These are phyloP conservation scores for Pistacia vera DNA, from an alignment of 345 rosid species.

Conservation along the genomic window DNA sequence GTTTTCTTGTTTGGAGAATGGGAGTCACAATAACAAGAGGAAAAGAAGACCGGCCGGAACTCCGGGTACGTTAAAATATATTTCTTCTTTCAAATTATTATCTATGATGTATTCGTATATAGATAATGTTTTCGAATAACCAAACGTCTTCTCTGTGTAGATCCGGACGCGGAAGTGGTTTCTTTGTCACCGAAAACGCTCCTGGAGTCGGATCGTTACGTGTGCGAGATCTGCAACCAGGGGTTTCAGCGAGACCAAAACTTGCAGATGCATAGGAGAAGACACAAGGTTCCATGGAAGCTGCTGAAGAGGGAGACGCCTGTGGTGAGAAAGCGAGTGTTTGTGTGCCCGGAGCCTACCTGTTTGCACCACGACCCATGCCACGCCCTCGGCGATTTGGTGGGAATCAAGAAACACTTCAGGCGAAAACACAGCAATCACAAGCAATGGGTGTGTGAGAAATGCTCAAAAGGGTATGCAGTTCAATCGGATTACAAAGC, in stretches of 20 bases:
- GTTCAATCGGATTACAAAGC: constrained; percentile 98
- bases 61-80: constrained; percentile 52
- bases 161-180: constrained; percentile 97
- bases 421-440: constrained; percentile 85
- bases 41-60: constrained; percentile 90
- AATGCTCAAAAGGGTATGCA: constrained; percentile 93
- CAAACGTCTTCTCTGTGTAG: constrained; percentile 28
- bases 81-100: neutral
- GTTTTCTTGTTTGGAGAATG: constrained; percentile 43
- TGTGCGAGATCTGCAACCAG: constrained; percentile 98
- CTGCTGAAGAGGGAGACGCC: constrained; percentile 84
- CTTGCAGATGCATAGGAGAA: constrained; percentile 93
- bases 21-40: constrained; percentile 56
- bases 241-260: constrained; percentile 98
- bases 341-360: constrained; percentile 89
- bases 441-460: constrained; percentile 93
- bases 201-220: constrained; percentile 88
- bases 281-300: constrained; percentile 99
- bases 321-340: constrained; percentile 73
- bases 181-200: constrained; percentile 88
- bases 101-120: constrained; percentile 4
- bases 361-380: constrained; percentile 96
- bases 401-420: constrained; percentile 96
- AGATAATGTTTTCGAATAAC: too few relatives aligned
- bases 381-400: constrained; percentile 95